phyloP scores from a whole-genome alignment of 2,329 filamentous ascomycete species.

The Fusarium sp. region DNA sequence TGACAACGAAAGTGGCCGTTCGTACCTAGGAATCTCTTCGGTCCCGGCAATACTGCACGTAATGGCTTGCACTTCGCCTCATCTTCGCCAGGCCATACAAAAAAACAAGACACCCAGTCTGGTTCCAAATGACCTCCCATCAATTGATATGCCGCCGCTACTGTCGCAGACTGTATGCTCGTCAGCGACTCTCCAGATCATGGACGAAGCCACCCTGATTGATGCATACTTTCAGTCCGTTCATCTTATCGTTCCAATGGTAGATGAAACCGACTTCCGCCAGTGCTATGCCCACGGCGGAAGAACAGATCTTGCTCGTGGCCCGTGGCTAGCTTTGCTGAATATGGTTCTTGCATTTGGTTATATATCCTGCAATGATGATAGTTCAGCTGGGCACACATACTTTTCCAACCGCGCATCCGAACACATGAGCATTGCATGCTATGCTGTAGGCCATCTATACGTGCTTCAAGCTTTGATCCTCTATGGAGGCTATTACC shows the following conservation, averaged over 20 bases:
- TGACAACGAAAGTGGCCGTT: constrained; percentile 61
- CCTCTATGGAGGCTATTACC: constrained; percentile 80
- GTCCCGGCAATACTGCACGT: constrained; percentile 21
- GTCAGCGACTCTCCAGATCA: not conserved
- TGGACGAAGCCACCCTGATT: not conserved
- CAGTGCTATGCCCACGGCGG: constrained; percentile 20
- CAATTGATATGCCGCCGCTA: not conserved
- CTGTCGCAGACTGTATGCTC: not conserved
- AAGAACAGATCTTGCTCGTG: constrained; percentile 56
- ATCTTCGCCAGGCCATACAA: constrained; percentile 26
- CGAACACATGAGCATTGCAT: constrained; percentile 74
- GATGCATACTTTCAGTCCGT: constrained; percentile 81
- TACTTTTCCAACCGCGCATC: constrained; percentile 76
- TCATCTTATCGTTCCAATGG: constrained; percentile 79
- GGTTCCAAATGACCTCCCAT: no score
- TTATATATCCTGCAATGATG: constrained; percentile 75
- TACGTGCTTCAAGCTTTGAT: constrained; percentile 79
- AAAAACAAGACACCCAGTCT: not conserved
- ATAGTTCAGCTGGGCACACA: constrained; percentile 66
- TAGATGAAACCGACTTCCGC: constrained; percentile 77
- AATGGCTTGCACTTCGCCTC: constrained; percentile 67
- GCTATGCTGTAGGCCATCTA: constrained; percentile 69
- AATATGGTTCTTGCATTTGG: constrained; percentile 85
- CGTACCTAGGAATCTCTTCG: constrained; percentile 80
- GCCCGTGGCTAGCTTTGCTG: constrained; percentile 75